A percentile compares a stretch with the other conserved stretches of the same genome.
phyloP scores from a whole-genome alignment of 257 asterid species.

The Anisodus acutangulus region DNA sequence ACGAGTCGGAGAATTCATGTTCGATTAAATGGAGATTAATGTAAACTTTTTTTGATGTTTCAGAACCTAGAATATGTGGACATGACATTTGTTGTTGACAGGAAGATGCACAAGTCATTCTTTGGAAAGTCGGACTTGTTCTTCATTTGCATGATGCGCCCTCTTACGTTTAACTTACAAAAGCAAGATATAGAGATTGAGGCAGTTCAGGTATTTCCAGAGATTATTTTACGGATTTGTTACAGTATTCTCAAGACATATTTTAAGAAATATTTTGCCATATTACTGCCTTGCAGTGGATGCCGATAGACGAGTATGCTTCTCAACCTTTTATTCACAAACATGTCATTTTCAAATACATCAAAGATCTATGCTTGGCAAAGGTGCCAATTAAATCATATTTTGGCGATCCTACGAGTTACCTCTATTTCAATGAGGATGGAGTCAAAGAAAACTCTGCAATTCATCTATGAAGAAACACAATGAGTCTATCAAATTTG shows the following conservation, averaged over 20 bases:
- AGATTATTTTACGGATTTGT: background rate
- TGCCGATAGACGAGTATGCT: constrained; percentile 69
- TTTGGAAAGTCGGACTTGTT: constrained; percentile 64
- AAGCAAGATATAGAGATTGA: constrained; percentile 78
- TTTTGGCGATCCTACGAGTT: constrained; percentile 48
- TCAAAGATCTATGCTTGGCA: constrained; percentile 56
- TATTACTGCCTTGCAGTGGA: constrained; percentile 50
- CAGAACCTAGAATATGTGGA: background rate
- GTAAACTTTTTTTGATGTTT: background rate
- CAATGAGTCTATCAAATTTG: background rate
- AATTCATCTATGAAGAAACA: constrained; percentile 17
- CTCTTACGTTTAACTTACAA: constrained; percentile 58
- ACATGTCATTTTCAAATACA: constrained; percentile 52
- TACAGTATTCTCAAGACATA: background rate
- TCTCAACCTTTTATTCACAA: constrained; percentile 50
- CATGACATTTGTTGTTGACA: constrained; percentile 25
- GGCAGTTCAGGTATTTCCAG: constrained; percentile 60
- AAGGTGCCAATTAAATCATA: constrained; percentile 51
- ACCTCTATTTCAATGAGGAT: constrained; percentile 55
- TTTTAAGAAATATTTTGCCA: background rate
- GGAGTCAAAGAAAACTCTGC: constrained; percentile 35
- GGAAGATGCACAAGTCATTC: constrained; percentile 67
- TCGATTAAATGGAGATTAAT: background rate
- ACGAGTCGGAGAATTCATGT: background rate
- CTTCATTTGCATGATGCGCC: constrained; percentile 66